Conservation (phyloP, 2,329 filamentous ascomycete species). For the Trichoderma koningiopsis region DNA sequence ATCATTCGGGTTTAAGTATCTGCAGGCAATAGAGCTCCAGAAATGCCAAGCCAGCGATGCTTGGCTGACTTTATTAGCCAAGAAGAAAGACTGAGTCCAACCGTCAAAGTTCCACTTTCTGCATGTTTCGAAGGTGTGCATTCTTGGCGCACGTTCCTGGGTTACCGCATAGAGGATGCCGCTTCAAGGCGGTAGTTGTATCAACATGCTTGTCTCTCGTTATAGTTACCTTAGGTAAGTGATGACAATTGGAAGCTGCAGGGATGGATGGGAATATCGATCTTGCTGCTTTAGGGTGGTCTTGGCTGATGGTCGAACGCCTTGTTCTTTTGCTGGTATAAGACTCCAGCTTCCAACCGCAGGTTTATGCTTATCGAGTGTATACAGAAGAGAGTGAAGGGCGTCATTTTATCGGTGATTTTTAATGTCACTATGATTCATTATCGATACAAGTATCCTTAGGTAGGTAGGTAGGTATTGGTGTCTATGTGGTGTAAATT, state of each 20-base stretch:
- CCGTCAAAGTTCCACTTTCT: not conserved
- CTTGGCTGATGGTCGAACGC: not conserved
- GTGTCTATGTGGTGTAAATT: not conserved
- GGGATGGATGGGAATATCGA: not conserved
- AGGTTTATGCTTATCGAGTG: not conserved
- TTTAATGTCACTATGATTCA: not conserved
- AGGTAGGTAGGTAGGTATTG: too few relatives aligned
- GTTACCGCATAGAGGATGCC: not conserved
- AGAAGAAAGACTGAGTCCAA: not conserved
- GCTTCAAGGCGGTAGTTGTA: not conserved
- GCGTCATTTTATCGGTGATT: not conserved
- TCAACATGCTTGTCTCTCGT: not conserved
- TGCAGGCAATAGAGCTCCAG: not conserved
- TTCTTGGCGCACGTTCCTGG: not conserved
- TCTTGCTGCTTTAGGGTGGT: not conserved
- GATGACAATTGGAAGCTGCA: not conserved
- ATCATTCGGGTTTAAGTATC: not conserved
- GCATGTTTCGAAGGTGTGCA: constrained; percentile 4
- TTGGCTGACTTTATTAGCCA: not conserved
- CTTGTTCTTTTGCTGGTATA: not conserved
- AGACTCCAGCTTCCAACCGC: not conserved
- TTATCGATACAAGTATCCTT: too few relatives aligned
- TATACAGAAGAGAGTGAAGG: not conserved
- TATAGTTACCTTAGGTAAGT: not conserved
- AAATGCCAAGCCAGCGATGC: not conserved